These are phyloP conservation scores for Capronia epimyces DNA, from an alignment of 2,329 filamentous ascomycete genomes.

Conservation along the genomic window DNA sequence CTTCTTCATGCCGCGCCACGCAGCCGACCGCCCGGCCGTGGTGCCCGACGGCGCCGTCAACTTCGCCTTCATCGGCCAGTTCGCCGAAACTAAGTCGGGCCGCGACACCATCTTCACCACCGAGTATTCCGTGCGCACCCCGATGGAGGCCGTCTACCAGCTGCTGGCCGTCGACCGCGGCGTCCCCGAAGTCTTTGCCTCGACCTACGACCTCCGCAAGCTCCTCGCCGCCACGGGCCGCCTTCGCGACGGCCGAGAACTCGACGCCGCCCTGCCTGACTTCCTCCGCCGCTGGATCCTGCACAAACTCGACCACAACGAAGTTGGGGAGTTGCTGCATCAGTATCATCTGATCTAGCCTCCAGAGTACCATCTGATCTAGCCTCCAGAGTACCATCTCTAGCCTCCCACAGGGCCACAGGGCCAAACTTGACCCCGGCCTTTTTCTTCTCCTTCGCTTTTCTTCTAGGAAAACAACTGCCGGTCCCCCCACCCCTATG, in stretches of 20 bases:
- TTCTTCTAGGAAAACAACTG: no score
- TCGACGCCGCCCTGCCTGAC: slow-evolving; percentile 6
- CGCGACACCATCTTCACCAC: slow-evolving; percentile 38
- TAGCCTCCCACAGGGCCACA: no score
- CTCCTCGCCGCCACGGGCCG: slow-evolving; percentile 6
- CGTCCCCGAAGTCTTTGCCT: slow-evolving; percentile 13
- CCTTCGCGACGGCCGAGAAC: slow-evolving; percentile 10
- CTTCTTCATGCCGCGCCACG: slow-evolving; percentile 35
- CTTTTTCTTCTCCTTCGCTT: no score
- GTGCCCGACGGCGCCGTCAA: slow-evolving; percentile 37
- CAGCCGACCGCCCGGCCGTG: slow-evolving; percentile 38
- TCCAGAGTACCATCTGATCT: no score
- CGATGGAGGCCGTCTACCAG: slow-evolving; percentile 36
- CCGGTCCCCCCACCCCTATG: no score
- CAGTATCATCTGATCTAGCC: slow-evolving; percentile 8
- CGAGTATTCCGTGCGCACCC: slow-evolving; percentile 37
- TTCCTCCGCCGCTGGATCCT: slow-evolving; percentile 9
- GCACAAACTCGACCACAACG: slow-evolving; percentile 9
- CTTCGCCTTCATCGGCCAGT: slow-evolving; percentile 41
- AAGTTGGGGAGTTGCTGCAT: slow-evolving; percentile 12
- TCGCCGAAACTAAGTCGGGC: slow-evolving; percentile 40
- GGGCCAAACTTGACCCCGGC: no score
- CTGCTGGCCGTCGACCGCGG: slow-evolving; percentile 23
- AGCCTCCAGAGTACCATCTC: no score
- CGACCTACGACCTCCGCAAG: slow-evolving; percentile 14